Evolutionary conservation across 345 rosid species (phyloP).

Genomic region (Eucalyptus virginea): DNA sequence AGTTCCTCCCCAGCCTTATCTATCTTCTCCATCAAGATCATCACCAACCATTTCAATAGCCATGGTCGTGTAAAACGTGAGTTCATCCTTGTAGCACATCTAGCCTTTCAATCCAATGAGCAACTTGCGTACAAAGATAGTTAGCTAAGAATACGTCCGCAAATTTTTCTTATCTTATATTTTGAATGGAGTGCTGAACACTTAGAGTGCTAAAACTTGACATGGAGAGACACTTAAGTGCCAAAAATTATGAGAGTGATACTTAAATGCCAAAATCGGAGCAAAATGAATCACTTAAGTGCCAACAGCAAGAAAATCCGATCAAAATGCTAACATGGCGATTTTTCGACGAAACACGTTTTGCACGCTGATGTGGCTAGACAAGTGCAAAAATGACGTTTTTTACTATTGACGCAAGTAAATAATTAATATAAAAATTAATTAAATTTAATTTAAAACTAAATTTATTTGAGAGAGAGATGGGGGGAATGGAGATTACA

Average conservation of each 20-base stretch:
- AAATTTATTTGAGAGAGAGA: too few relatives aligned
- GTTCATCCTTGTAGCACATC: neutral
- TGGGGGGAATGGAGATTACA: too few relatives aligned
- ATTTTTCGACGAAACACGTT: accelerated
- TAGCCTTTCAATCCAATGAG: neutral
- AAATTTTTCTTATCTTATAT: too few relatives aligned
- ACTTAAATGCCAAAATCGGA: accelerated
- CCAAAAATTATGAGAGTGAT: too few relatives aligned
- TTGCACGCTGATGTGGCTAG: accelerated
- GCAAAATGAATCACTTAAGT: too few relatives aligned
- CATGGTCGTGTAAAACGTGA: neutral
- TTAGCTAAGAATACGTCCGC: accelerated
- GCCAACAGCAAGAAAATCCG: accelerated
- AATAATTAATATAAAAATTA: too few relatives aligned
- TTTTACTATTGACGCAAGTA: accelerated
- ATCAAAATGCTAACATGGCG: accelerated
- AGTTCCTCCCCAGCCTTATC: neutral
- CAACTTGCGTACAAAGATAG: neutral
- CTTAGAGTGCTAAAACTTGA: too few relatives aligned
- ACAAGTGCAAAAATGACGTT: too few relatives aligned
- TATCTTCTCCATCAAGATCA: neutral
- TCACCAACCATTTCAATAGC: neutral
- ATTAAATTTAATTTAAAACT: too few relatives aligned
- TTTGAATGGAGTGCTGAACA: neutral
- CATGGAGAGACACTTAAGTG: accelerated